Base-by-base conservation (phyloP, 768 basidiomycete genomes). In the Phylloporus scabripes region DNA sequence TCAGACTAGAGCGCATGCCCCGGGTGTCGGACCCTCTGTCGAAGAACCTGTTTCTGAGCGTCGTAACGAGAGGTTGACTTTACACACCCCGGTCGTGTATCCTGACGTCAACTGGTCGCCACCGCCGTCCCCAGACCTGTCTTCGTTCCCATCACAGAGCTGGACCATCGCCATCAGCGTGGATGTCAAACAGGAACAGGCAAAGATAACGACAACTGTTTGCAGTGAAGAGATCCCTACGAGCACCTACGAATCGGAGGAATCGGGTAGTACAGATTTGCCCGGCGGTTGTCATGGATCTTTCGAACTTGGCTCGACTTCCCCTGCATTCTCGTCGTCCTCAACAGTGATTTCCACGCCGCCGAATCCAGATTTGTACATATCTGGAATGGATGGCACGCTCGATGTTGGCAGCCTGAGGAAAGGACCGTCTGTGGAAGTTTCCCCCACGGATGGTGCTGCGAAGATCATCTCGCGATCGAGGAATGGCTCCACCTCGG, bases 141-240 rank as follows among this genome's bases (percentile, higher is more conserved):
- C 45, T 15, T 53, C 46, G 0, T 50, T 43, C 37, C 54, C 38
- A 6, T 60, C 54, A 0, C 59, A 40, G 23, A 49, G 28, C 9
- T 42, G 40, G 54, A 42, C 29, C 1, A 26, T 46, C 3, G 37
- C 42, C 11, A 21, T 39, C 17, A n/a, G 17, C 11, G 17, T 21
- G 1, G 45, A 28, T 14, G 18, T 23, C 7, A 18, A 42, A 12
- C 36, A 14, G 8, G 15, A 42, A 12, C 36, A 14, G 8, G 15
- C 12, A 20, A 24, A 31, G 28, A 41, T n/a, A 0, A 8, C 9
- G 21, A 20, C 21, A 2, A 32, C 26, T 4, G 26, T 28, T 28
- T 28, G 26, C 26, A 28, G 26, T 28, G 26, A 28, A 7, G 26
- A 28, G 26, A 28, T 9, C 26, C 1, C 26, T 7, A 28, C 26